Evolutionary conservation across 192 early-diverging fungal species (phyloP).

Genomic region (Chytriomyces sp.): DNA sequence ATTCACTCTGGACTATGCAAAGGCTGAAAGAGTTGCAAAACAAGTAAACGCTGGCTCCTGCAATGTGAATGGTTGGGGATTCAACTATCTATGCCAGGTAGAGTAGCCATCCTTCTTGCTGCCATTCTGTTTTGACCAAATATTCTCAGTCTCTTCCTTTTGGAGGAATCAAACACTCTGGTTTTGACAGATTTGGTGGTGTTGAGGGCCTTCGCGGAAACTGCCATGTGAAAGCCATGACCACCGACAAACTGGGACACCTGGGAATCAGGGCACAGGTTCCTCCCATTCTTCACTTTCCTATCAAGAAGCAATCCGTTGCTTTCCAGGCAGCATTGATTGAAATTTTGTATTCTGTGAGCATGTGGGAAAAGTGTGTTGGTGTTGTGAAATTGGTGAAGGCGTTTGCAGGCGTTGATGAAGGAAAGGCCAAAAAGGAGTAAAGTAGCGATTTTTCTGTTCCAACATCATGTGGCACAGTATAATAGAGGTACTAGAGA

Average conservation of each 20-base stretch:
- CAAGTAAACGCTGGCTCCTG: slow-evolving; percentile 73
- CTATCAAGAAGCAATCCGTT: slow-evolving; percentile 18
- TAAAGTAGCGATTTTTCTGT: too few relatives aligned
- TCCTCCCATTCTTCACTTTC: slow-evolving; percentile 17
- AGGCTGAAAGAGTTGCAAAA: slow-evolving; percentile 63
- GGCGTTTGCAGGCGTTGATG: neutral
- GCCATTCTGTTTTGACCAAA: neutral
- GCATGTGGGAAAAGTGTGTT: slow-evolving; percentile 10
- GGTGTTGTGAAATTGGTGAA: slow-evolving; percentile 14
- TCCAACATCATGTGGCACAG: too few relatives aligned
- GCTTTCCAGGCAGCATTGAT: slow-evolving; percentile 22
- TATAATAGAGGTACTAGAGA: too few relatives aligned
- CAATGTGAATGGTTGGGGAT: slow-evolving; percentile 87
- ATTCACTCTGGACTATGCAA: slow-evolving; percentile 69
- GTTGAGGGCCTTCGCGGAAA: slow-evolving; percentile 38
- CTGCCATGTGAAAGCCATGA: slow-evolving; percentile 31
- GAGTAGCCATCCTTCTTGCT: neutral
- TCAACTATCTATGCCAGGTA: slow-evolving; percentile 79
- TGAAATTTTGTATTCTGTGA: slow-evolving; percentile 14
- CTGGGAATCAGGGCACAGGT: slow-evolving; percentile 22
- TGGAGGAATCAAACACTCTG: slow-evolving; percentile 30
- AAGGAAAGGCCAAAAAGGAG: too few relatives aligned
- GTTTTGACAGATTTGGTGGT: slow-evolving; percentile 38
- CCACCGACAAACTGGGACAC: slow-evolving; percentile 19
- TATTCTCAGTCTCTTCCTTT: slow-evolving; percentile 25